Evolutionary conservation across 2,329 filamentous ascomycete species (phyloP).

Genomic region (Cercospora canescens): DNA sequence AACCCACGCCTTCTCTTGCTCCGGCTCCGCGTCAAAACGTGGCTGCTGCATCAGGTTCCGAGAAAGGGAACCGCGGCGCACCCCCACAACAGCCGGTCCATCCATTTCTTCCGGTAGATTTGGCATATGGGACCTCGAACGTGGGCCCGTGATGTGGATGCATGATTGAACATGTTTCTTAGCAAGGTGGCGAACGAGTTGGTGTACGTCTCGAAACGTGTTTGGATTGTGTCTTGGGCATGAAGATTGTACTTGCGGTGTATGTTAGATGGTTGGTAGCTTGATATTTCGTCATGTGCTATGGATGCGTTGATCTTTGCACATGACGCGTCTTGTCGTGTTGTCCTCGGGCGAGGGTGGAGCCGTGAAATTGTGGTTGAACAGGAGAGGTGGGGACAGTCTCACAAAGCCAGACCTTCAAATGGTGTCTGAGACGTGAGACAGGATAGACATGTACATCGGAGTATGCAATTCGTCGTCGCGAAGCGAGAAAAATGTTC

Average conservation of each 20-base stretch:
- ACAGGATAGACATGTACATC: no score
- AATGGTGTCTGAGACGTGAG: no score
- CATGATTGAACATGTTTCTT: neutral
- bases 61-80: neutral
- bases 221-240: neutral
- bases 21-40: neutral
- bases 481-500: no score
- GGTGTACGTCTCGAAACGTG: neutral
- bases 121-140: neutral
- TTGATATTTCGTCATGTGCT: neutral
- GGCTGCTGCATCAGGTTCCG: conserved; percentile 1
- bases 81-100: neutral
- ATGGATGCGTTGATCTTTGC: neutral
- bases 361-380: no score
- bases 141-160: neutral
- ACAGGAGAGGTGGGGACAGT: no score
- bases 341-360: no score
- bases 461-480: no score
- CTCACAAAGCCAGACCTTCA: no score
- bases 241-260: neutral
- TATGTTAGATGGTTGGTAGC: neutral
- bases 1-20: neutral
- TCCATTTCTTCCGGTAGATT: neutral
- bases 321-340: neutral
- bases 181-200: neutral